Evolutionary conservation across 75 land plant species (phyloP).

Genomic region (Selaginella moellendorffii): DNA sequence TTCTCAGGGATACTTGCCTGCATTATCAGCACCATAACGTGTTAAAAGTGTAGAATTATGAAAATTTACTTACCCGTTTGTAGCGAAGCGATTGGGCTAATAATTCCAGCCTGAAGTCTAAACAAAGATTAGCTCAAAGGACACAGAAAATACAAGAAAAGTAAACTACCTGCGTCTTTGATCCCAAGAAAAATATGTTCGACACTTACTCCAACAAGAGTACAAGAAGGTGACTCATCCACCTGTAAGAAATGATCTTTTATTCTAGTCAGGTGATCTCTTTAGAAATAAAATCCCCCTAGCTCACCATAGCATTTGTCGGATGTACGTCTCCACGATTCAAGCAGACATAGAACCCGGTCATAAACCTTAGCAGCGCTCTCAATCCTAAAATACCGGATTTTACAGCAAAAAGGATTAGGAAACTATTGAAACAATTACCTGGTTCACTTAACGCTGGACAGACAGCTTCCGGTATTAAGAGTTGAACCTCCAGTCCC

Average conservation of each 20-base stretch:
- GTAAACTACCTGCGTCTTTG: slow-evolving; percentile 60
- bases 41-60: not conserved
- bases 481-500: slow-evolving; percentile 92
- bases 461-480: slow-evolving; percentile 73
- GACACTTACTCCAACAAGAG: slow-evolving; percentile 54
- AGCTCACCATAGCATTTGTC: slow-evolving; percentile 16
- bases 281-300: not conserved
- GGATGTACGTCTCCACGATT: slow-evolving; percentile 88
- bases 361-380: slow-evolving; percentile 95
- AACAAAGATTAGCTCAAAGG: not conserved
- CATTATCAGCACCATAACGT: not conserved
- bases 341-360: slow-evolving; percentile 87
- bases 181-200: slow-evolving; percentile 96
- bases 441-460: slow-evolving; percentile 99
- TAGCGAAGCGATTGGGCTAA: slow-evolving; percentile 78
- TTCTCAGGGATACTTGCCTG: slow-evolving; percentile 82
- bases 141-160: not conserved
- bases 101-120: slow-evolving; percentile 92
- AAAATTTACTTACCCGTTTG: slow-evolving; percentile 67
- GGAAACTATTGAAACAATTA: too few species aligned
- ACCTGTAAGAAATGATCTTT: not conserved
- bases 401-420: not conserved
- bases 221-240: slow-evolving; percentile 63
- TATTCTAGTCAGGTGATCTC: not conserved
- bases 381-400: slow-evolving; percentile 51